Percentiles rank a stretch among this genome's conserved stretches.
phyloP scores from a whole-genome alignment of 2,329 filamentous ascomycete species.

The Colletotrichum acutatum region DNA sequence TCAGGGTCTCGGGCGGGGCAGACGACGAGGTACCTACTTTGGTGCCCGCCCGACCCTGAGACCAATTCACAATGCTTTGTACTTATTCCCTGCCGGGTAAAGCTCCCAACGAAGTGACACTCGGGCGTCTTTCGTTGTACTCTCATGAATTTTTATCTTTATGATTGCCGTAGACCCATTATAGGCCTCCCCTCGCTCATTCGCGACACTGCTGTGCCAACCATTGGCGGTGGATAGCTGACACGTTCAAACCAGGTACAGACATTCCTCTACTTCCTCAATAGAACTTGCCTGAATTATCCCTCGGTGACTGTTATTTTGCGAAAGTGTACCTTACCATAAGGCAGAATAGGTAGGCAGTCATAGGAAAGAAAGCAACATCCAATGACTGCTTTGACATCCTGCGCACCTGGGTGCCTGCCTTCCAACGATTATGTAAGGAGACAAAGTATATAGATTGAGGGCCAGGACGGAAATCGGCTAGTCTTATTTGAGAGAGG shows the following conservation, averaged over 20 bases:
- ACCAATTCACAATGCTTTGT: neutral
- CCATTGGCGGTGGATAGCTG: neutral
- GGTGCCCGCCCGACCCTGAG: neutral
- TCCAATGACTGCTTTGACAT: neutral
- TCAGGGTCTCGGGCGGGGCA: neutral
- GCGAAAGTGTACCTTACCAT: neutral
- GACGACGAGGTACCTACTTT: neutral
- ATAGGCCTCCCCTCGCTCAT: neutral
- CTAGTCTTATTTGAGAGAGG: conserved; percentile 23
- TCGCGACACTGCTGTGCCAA: neutral
- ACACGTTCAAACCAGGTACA: neutral
- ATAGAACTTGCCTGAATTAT: neutral
- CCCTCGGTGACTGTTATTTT: neutral
- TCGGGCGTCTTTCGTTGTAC: no score
- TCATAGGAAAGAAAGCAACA: neutral
- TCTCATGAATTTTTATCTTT: neutral
- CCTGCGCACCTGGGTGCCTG: no score
- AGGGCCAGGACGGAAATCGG: neutral
- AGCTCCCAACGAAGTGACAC: neutral
- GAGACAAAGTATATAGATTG: neutral
- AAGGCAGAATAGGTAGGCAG: no score
- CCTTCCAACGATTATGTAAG: no score
- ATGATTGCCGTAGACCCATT: neutral
- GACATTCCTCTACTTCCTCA: neutral
- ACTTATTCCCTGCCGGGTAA: neutral